A percentile compares a stretch with the other conserved stretches of the same genome.
phyloP scores from a whole-genome alignment of 768 basidiomycete genomes.

The Fibroporia radiculosa region DNA sequence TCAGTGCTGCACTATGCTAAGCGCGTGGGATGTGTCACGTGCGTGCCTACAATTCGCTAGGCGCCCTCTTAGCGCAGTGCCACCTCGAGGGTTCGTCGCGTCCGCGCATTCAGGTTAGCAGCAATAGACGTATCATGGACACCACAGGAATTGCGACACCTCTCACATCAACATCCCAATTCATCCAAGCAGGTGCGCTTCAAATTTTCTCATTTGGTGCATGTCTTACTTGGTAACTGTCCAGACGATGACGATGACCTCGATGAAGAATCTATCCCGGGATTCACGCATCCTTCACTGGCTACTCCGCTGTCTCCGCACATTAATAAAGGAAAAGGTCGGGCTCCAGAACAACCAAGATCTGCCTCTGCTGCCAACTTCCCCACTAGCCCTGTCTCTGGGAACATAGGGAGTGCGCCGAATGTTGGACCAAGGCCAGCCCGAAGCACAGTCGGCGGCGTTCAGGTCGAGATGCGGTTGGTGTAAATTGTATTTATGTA shows the following conservation, averaged over 20 bases:
- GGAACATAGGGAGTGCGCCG: slow-evolving; percentile 57
- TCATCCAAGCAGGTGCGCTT: slow-evolving; percentile 65
- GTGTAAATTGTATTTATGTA: slow-evolving; percentile 12
- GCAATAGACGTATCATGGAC: slow-evolving; percentile 8
- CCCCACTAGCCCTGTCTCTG: slow-evolving; percentile 42
- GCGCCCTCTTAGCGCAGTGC: too few species aligned
- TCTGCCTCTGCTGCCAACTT: slow-evolving; percentile 30
- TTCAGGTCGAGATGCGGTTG: slow-evolving; percentile 84
- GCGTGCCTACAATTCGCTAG: too few species aligned
- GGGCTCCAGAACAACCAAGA: slow-evolving; percentile 47
- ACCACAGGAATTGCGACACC: slow-evolving; percentile 17
- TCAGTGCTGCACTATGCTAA: slow-evolving; percentile 15
- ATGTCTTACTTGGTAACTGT: neutral
- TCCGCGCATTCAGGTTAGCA: neutral
- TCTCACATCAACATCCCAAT: slow-evolving; percentile 56
- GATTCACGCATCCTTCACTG: slow-evolving; percentile 61
- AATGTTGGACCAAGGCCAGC: slow-evolving; percentile 33
- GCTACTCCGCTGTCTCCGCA: slow-evolving; percentile 30
- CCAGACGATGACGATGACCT: slow-evolving; percentile 75
- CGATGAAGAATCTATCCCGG: slow-evolving; percentile 75
- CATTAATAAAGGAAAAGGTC: slow-evolving; percentile 65
- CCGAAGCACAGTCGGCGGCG: slow-evolving; percentile 72
- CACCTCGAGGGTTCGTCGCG: too few species aligned
- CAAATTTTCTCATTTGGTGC: neutral
- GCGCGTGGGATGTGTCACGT: slow-evolving; percentile 13